These are phyloP conservation scores for Botryosphaeria dothidea DNA, from an alignment of 2,329 filamentous ascomycete genomes.

Conservation along the genomic window DNA sequence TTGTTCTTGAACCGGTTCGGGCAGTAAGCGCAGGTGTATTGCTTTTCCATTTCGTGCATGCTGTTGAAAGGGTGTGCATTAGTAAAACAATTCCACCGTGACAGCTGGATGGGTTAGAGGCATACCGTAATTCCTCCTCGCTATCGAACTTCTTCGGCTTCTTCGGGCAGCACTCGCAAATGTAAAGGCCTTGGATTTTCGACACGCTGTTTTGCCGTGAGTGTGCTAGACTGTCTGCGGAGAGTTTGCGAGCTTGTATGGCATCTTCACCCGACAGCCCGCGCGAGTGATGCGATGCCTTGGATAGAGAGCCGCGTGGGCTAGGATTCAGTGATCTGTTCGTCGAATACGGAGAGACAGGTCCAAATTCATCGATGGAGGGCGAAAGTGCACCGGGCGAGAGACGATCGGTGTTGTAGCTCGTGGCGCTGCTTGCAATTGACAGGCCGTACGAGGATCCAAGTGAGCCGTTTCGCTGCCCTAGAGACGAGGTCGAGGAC, in stretches of 20 bases:
- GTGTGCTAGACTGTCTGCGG: constrained; percentile 45
- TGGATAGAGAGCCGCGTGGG: constrained; percentile 41
- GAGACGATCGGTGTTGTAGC: constrained; percentile 60
- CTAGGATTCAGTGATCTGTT: constrained; percentile 47
- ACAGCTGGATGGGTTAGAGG: neutral
- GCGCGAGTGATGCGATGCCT: constrained; percentile 41
- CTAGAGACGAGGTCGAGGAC: constrained; percentile 64
- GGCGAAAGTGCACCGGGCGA: constrained; percentile 64
- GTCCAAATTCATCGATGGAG: constrained; percentile 55
- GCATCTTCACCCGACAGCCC: constrained; percentile 38
- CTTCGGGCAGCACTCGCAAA: constrained; percentile 96
- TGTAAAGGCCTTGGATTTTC: constrained; percentile 60
- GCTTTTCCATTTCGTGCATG: constrained; percentile 88
- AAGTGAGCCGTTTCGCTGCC: constrained; percentile 62
- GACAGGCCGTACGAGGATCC: constrained; percentile 63
- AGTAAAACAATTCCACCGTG: neutral
- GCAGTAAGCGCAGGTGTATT: constrained; percentile 91
- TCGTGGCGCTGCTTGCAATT: constrained; percentile 65
- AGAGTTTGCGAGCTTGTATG: constrained; percentile 48
- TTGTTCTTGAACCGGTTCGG: constrained; percentile 98
- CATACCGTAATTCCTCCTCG: constrained; percentile 79
- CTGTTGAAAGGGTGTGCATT: constrained; percentile 48
- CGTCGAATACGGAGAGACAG: constrained; percentile 57
- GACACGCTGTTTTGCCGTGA: constrained; percentile 52
- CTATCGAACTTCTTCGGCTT: constrained; percentile 95